phyloP scores from a whole-genome alignment of 768 basidiomycete genomes.

The Podaxis sp. region DNA sequence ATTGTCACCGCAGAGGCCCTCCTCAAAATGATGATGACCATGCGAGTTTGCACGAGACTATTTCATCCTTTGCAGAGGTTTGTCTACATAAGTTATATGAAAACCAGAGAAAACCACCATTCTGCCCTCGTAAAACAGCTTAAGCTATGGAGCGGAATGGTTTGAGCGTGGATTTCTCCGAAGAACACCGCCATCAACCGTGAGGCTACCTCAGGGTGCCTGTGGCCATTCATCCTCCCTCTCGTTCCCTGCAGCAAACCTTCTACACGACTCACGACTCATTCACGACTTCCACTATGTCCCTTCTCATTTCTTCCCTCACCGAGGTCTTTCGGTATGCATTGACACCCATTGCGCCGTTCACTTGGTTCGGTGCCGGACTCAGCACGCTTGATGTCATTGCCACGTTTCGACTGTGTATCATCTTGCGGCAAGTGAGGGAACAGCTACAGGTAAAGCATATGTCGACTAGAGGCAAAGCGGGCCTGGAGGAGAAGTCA shows the following conservation, averaged over 20 bases:
- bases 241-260: background rate
- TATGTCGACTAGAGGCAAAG: constrained; percentile 34
- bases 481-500: constrained; percentile 45
- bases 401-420: constrained; percentile 67
- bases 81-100: too few relatives aligned
- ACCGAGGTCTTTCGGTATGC: constrained; percentile 50
- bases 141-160: background rate
- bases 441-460: constrained; percentile 48
- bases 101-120: too few relatives aligned
- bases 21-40: too few relatives aligned
- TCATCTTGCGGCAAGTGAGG: constrained; percentile 65
- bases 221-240: background rate
- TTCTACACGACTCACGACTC: background rate
- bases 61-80: too few relatives aligned
- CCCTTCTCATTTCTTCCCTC: constrained; percentile 31
- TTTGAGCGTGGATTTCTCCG: background rate
- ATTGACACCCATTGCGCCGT: constrained; percentile 60
- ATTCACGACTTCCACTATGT: constrained; percentile 10
- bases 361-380: constrained; percentile 61
- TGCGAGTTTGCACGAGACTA: too few relatives aligned
- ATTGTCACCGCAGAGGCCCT: too few relatives aligned
- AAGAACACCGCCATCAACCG: background rate
- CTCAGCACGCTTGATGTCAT: constrained; percentile 66
- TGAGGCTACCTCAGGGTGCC: background rate
- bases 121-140: too few relatives aligned